A percentile compares a stretch with the other conserved stretches of the same genome.
Conservation (phyloP, 768 basidiomycete species). For the Dictyophora rubrovolvata region DNA sequence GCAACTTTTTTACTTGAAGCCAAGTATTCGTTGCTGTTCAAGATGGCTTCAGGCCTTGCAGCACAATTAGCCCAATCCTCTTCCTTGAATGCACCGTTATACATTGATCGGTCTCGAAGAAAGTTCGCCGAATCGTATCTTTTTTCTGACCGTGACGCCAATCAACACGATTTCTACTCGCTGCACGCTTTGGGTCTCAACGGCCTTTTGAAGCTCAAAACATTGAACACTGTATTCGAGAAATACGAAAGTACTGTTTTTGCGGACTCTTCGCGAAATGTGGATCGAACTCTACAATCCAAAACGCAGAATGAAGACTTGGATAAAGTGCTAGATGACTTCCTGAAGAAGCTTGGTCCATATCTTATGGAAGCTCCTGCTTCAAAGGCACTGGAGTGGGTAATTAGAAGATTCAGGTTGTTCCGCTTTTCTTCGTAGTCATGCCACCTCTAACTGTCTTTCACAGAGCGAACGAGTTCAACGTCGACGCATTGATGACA, state of each 20-base stretch:
- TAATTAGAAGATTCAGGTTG: conserved; percentile 86
- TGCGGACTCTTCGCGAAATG: conserved; percentile 61
- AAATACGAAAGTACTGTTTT: conserved; percentile 66
- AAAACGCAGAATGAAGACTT: conserved; percentile 53
- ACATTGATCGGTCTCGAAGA: conserved; percentile 54
- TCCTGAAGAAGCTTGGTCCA: conserved; percentile 63
- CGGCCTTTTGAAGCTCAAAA: conserved; percentile 61
- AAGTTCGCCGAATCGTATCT: conserved; percentile 73
- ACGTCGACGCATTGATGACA: conserved; percentile 63
- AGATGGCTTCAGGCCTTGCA: conserved; percentile 66
- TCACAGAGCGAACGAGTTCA: conserved; percentile 84
- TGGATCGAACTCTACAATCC: conserved; percentile 71
- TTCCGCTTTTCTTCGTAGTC: not conserved
- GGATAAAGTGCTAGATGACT: conserved; percentile 47
- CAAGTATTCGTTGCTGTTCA: not conserved
- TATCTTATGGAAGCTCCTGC: conserved; percentile 75
- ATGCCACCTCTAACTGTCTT: not conserved
- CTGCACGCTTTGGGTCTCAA: conserved; percentile 74
- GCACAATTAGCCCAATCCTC: conserved; percentile 67
- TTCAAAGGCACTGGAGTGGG: conserved; percentile 85
- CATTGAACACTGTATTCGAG: conserved; percentile 47
- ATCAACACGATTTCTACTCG: conserved; percentile 79
- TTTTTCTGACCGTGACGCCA: conserved; percentile 73
- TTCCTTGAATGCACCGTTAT: conserved; percentile 67
- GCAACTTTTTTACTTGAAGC: not conserved